Conservation (phyloP, 2,329 filamentous ascomycete genomes). For the Alternaria viburni region DNA sequence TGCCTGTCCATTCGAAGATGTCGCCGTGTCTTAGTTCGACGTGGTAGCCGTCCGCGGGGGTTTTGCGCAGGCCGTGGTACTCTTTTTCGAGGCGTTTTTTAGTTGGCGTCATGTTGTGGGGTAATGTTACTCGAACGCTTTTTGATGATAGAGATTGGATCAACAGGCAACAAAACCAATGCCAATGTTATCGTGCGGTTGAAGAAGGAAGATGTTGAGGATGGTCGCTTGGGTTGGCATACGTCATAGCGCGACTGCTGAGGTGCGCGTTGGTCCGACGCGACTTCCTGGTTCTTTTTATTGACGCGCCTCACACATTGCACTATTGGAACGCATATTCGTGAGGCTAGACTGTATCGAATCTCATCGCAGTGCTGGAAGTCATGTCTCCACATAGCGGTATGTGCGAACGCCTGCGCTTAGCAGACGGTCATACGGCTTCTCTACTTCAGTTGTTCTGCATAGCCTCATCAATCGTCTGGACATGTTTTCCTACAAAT, state of each 20-base stretch:
- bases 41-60: not conserved
- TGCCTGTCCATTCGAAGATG: slow-evolving; percentile 1
- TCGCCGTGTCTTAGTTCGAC: not conserved
- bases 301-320: not conserved
- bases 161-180: too few relatives aligned
- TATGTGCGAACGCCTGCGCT: not conserved
- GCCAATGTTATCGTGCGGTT: not conserved
- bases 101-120: not conserved
- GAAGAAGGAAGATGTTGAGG: not conserved
- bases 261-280: not conserved
- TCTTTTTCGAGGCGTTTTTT: slow-evolving; percentile 9
- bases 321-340: not conserved
- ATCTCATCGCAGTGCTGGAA: too few relatives aligned
- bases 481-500: too few relatives aligned
- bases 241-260: not conserved
- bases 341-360: too few relatives aligned
- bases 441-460: not conserved
- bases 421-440: not conserved
- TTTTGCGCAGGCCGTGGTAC: not conserved
- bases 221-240: not conserved
- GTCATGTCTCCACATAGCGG: not conserved
- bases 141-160: too few relatives aligned
- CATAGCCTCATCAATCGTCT: not conserved
- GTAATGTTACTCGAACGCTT: fast-evolving
- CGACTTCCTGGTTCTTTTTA: not conserved